These are phyloP conservation scores for Epicoccum nigrum DNA, from an alignment of 2,329 filamentous ascomycete species.

Conservation along the genomic window DNA sequence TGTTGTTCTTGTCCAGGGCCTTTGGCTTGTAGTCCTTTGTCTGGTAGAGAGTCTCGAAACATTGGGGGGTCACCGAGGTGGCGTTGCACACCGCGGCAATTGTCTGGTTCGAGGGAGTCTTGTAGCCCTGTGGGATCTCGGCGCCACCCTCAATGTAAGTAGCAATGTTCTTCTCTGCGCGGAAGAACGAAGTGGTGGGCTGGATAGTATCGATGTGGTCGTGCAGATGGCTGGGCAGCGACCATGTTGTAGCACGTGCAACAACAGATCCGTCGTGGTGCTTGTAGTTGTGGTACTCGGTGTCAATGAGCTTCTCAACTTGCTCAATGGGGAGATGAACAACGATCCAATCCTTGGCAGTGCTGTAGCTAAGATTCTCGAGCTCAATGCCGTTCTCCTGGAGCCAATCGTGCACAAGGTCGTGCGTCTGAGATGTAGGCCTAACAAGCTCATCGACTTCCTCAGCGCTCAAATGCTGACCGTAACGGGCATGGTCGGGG, in stretches of 20 bases:
- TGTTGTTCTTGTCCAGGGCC: constrained; percentile 51
- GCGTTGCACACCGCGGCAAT: constrained; percentile 57
- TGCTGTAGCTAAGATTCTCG: constrained; percentile 52
- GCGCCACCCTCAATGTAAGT: constrained; percentile 33
- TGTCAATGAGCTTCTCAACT: constrained; percentile 60
- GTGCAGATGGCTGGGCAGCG: constrained; percentile 63
- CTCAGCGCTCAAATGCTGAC: constrained; percentile 58
- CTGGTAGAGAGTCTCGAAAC: constrained; percentile 60
- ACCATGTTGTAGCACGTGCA: constrained; percentile 63
- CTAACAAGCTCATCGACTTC: constrained; percentile 62
- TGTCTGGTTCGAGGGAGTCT: constrained; percentile 36
- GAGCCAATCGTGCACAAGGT: constrained; percentile 63
- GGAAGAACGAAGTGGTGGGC: constrained; percentile 65
- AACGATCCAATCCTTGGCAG: constrained; percentile 64
- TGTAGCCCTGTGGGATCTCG: constrained; percentile 35
- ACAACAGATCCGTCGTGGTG: constrained; percentile 60
- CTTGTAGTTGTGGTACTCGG: constrained; percentile 58
- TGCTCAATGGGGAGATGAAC: constrained; percentile 58
- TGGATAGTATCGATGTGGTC: constrained; percentile 65
- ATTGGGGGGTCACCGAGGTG: constrained; percentile 59
- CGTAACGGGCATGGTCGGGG: constrained; percentile 61
- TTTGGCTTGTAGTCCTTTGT: constrained; percentile 60
- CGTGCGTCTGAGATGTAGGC: constrained; percentile 58
- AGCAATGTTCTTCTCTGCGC: constrained; percentile 27
- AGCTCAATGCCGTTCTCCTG: constrained; percentile 59